Evolutionary conservation across 1,284 basidiomycete species (phyloP), one percentile per base, ranked within the genome.

Genomic region (Boletus hoseneyae): DNA sequence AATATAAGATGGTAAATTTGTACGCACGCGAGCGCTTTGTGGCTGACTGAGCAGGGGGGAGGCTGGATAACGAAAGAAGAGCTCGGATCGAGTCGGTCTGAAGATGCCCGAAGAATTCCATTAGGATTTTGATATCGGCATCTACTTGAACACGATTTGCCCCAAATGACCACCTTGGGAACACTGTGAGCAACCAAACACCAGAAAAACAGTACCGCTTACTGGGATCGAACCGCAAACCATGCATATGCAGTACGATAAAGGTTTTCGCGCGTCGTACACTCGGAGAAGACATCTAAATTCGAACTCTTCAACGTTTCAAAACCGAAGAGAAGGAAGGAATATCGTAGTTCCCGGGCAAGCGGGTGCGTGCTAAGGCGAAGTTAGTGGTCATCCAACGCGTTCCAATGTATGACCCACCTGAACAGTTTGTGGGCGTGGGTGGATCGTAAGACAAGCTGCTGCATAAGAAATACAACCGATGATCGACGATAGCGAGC

Each of bases 161-260:
- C 25, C 96, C 97, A 65, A 88, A 97, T 6, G 93, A 87, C 95
- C 96, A 99, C 60, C 92, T 94, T 52, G 4, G 33, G 40, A 55
- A 45, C 16, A 38, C 25, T 13, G 9, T 55, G 5, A 54, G 47
- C 34, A 18, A 30, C 37, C 23, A 21, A 36, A 43, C 4, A 38
- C 27, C 12, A 30, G 11, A 40, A 6, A 35, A 15, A 36, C 34
- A 38, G 34, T 12, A 41, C 42, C 1, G 71, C 88, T 68, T 64
- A 94, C 92, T 92, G 89, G 10, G 93, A 90, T 13, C 86, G 79
- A 32, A 86, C 79, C n/a, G 86, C 76, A 70, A 99, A 99, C 97
- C 97, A 99, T 4, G 84, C 82, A 57, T 93, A 90, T 1, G 91
- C 93, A 1, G 87, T 79, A 10, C 73, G 70, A 68, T 93, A 98